Evolutionary conservation across 2,329 filamentous ascomycete species (phyloP).

Genomic region (Chrysoporthe deuterocubensis): DNA sequence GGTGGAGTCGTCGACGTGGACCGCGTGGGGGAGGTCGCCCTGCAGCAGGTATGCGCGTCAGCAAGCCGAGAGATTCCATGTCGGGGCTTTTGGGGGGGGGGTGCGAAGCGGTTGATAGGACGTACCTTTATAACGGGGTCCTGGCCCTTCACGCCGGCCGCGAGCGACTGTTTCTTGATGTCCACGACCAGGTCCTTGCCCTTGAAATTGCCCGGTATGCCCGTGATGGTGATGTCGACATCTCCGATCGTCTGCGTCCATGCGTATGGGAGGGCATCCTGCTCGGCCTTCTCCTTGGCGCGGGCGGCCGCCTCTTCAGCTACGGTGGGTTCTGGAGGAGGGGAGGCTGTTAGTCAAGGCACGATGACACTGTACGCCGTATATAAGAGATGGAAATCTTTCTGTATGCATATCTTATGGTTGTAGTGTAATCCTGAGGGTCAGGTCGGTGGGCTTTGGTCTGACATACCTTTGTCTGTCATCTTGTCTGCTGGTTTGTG

Average conservation of each 20-base stretch:
- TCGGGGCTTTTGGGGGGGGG: no score
- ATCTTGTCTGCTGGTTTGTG: conserved; percentile 36
- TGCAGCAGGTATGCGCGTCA: conserved; percentile 42
- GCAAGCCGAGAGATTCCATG: background rate
- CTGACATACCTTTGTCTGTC: conserved; percentile 46
- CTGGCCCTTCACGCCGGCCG: conserved; percentile 86
- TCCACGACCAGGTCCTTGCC: conserved; percentile 82
- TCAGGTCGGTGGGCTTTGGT: no score
- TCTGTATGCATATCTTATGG: background rate
- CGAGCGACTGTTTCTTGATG: conserved; percentile 77
- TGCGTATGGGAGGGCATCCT: conserved; percentile 91
- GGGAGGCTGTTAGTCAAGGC: conserved; percentile 31
- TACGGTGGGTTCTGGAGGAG: conserved; percentile 53
- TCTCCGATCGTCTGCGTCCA: conserved; percentile 95
- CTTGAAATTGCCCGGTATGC: conserved; percentile 80
- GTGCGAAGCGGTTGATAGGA: background rate
- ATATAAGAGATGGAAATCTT: background rate
- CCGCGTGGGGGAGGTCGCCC: conserved; percentile 82
- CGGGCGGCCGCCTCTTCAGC: conserved; percentile 62
- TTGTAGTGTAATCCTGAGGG: background rate
- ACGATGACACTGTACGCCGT: no score
- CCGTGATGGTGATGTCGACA: conserved; percentile 74
- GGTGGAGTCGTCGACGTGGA: conserved; percentile 84
- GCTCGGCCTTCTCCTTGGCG: conserved; percentile 82
- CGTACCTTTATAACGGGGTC: conserved; percentile 78